Conservation (phyloP, 2,329 filamentous ascomycete species). For the Pseudovirgaria hyperparasitica region DNA sequence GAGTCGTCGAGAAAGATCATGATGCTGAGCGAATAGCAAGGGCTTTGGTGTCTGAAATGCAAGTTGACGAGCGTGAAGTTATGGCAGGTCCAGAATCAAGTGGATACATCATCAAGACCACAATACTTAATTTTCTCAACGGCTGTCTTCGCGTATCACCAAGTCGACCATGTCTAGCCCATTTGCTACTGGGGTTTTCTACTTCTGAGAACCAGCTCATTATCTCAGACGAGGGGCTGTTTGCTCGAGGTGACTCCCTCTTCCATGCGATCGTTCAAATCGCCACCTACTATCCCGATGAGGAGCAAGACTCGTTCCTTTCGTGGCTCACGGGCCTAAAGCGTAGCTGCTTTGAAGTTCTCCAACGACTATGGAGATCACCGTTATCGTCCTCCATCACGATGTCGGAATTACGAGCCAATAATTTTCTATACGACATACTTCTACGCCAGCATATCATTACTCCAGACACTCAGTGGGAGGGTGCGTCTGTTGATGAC, state of each 20-base stretch:
- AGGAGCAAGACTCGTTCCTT: conserved; percentile 16
- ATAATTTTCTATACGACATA: conserved; percentile 68
- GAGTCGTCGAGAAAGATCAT: conserved; percentile 71
- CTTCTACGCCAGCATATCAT: conserved; percentile 62
- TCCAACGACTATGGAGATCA: conserved; percentile 75
- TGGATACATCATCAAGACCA: conserved; percentile 69
- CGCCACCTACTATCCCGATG: conserved; percentile 55
- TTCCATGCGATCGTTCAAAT: conserved; percentile 71
- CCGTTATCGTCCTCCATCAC: conserved; percentile 63
- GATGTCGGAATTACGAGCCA: conserved; percentile 65
- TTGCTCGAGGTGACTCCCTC: conserved; percentile 59
- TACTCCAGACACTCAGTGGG: conserved; percentile 58
- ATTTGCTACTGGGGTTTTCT: conserved; percentile 77
- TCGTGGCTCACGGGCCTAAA: conserved; percentile 32
- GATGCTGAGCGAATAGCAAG: conserved; percentile 69
- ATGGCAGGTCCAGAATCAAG: conserved; percentile 56
- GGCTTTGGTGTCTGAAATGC: conserved; percentile 57
- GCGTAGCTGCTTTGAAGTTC: conserved; percentile 40
- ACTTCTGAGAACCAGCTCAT: conserved; percentile 60
- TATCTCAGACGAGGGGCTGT: conserved; percentile 55
- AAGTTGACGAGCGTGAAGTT: conserved; percentile 54
- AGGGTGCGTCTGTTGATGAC: conserved; percentile 47
- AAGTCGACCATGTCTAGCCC: conserved; percentile 73
- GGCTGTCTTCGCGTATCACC: conserved; percentile 64
- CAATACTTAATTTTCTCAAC: conserved; percentile 75